phyloP scores from a whole-genome alignment of 306 rosid genomes.

The Leucaena leucocephala region DNA sequence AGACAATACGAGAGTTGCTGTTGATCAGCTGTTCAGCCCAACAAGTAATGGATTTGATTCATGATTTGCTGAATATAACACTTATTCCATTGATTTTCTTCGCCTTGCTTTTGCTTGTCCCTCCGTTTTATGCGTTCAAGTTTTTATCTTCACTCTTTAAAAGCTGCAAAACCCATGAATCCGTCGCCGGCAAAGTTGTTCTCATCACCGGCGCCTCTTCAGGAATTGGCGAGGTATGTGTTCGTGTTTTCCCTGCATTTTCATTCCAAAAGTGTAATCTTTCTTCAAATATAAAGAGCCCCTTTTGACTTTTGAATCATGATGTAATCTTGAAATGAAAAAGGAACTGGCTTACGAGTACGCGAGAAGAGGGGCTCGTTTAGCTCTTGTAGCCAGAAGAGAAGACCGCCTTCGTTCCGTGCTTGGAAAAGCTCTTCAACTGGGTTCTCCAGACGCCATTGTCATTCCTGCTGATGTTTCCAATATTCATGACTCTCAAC shows the following conservation, averaged over 20 bases:
- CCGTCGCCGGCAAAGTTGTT: background rate
- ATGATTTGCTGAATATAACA: background rate
- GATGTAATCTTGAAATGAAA: background rate
- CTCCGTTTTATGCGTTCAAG: background rate
- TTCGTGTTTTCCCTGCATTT: background rate
- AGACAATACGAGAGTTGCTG: background rate
- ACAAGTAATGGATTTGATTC: background rate
- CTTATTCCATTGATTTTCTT: background rate
- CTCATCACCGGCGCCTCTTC: background rate
- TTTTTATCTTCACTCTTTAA: background rate
- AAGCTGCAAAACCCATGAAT: background rate
- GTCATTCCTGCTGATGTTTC: conserved; percentile 25
- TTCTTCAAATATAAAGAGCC: background rate
- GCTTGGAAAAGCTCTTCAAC: background rate
- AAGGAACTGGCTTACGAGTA: background rate
- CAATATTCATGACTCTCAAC: conserved; percentile 14
- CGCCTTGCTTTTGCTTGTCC: background rate
- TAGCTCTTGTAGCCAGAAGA: background rate
- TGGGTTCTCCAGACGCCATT: conserved; percentile 13
- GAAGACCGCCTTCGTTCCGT: conserved; percentile 21
- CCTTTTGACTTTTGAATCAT: background rate
- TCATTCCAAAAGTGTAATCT: background rate
- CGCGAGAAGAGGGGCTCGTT: conserved; percentile 24
- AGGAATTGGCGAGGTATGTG: background rate
- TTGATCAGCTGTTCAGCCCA: background rate